These are phyloP conservation scores for Sutorius eximius DNA, from an alignment of 1,284 basidiomycete species.

Conservation along the genomic window DNA sequence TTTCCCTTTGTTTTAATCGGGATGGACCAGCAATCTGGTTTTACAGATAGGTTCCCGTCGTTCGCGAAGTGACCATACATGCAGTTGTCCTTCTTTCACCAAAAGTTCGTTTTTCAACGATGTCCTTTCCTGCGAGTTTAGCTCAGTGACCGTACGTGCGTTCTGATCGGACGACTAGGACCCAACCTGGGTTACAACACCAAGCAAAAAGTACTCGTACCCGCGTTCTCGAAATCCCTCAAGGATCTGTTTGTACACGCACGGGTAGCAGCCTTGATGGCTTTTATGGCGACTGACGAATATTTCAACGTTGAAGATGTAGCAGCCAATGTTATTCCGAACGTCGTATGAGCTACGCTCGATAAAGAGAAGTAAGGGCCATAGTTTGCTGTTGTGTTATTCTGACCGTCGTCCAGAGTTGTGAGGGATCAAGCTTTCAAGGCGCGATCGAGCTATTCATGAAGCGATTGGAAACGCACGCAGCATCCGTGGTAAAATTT, in stretches of 20 bases:
- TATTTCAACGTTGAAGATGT: slow-evolving; percentile 88
- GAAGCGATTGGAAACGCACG: slow-evolving; percentile 79
- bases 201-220: slow-evolving; percentile 92
- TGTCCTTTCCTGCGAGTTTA: slow-evolving; percentile 29
- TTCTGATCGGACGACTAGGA: slow-evolving; percentile 89
- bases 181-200: slow-evolving; percentile 85
- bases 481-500: slow-evolving; percentile 68
- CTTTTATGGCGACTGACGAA: slow-evolving; percentile 93
- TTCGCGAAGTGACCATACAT: slow-evolving; percentile 93
- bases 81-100: slow-evolving; percentile 83
- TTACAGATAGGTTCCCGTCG: slow-evolving; percentile 89
- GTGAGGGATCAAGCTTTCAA: slow-evolving; percentile 95
- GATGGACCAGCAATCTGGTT: slow-evolving; percentile 79
- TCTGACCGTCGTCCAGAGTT: slow-evolving; percentile 49
- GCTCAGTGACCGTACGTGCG: slow-evolving; percentile 93
- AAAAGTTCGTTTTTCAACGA: slow-evolving; percentile 56
- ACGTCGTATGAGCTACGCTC: slow-evolving; percentile 75
- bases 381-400: neutral
- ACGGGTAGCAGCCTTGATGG: slow-evolving; percentile 93
- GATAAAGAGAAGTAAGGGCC: slow-evolving; percentile 82
- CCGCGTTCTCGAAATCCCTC: slow-evolving; percentile 88
- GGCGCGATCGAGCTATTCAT: slow-evolving; percentile 83
- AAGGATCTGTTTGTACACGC: slow-evolving; percentile 94
- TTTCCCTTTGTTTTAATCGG: neutral
- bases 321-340: slow-evolving; percentile 87